Base-by-base conservation (phyloP, 2,329 filamentous ascomycete genomes). In the Stemphylium lycopersici region DNA sequence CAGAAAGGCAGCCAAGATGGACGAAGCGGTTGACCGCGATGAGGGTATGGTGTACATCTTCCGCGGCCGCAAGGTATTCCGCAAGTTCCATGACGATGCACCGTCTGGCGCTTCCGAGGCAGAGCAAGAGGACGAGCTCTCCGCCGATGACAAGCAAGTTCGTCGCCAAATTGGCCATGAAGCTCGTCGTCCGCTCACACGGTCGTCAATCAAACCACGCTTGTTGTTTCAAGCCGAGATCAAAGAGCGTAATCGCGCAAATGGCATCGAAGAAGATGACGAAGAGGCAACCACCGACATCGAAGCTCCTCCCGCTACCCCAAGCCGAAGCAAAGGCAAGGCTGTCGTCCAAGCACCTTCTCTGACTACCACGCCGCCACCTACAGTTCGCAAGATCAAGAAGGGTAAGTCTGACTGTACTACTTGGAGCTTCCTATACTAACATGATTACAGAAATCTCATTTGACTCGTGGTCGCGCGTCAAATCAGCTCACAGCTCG, bases 51-150 rank as follows among this genome's bases (percentile, higher is more conserved):
- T 92, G 57, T 91, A 87, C 66, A 83, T 87, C 11, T 93, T 93
- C 80, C 90, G 90, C 66, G 90, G 90, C 71, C 91, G 89, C 80
- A 90, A 86, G 71, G 80, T 90, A 52, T 91, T 91, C 78, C 86
- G 87, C 73, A 89, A 87, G 68, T 91, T 88, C 63, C 74, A 77
- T 20, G 76, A 80, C 36, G 70, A 72, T 3, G 68, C 67, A 10
- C 56, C 59, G 4, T 59, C 66, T 11, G 76, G 76, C 39, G 72
- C 70, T 20, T 74, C 71, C 10, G 66, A 70, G 2, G 67, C 72
- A 12, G 66, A 74, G 7, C 66, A 70, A 0, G 56, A 50, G 2
- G 56, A 58, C 3, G 68, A 73, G 13, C 65, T 68, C 18, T 73
- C 71, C 18, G 63, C 59, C 53, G 77, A 79, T 58, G 73, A 80